phyloP scores from a whole-genome alignment of 768 basidiomycete species.

The Boletales sp. region DNA sequence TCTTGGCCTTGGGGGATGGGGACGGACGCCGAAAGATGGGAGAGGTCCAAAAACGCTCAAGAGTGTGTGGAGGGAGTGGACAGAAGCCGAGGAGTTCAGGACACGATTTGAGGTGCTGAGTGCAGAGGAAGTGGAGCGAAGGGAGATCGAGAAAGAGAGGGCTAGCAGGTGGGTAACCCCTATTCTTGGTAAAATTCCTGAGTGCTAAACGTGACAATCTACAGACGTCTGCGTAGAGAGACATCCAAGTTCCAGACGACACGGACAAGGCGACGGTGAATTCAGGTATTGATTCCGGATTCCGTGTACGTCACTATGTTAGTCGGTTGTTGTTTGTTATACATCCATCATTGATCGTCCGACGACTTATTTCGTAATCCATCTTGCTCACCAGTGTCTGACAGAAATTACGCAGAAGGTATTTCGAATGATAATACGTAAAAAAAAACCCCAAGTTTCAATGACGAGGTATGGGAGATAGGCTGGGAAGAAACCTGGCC shows the following conservation, averaged over 20 bases:
- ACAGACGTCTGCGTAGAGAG: slow-evolving; percentile 59
- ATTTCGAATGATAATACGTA: slow-evolving; percentile 8
- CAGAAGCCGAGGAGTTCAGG: slow-evolving; percentile 84
- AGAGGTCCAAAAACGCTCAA: slow-evolving; percentile 77
- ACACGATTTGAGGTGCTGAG: slow-evolving; percentile 85
- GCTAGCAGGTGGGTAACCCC: slow-evolving; percentile 54
- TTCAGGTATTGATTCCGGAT: slow-evolving; percentile 1
- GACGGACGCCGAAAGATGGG: slow-evolving; percentile 72
- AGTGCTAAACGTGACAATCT: slow-evolving; percentile 4
- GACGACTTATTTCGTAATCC: slow-evolving; percentile 7
- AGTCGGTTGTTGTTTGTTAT: too few species aligned
- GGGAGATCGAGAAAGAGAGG: slow-evolving; percentile 84
- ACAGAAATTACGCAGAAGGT: background rate
- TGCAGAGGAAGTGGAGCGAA: slow-evolving; percentile 86
- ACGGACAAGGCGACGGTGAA: slow-evolving; percentile 37
- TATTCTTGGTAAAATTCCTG: background rate
- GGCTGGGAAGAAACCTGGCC: slow-evolving; percentile 14
- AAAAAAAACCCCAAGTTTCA: slow-evolving; percentile 9
- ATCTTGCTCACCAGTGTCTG: background rate
- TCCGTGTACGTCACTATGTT: slow-evolving; percentile 11
- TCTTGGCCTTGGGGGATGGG: slow-evolving; percentile 70
- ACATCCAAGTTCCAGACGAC: slow-evolving; percentile 63
- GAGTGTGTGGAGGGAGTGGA: slow-evolving; percentile 96
- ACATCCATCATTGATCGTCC: slow-evolving; percentile 7
- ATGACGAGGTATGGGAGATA: slow-evolving; percentile 20